Conservation (phyloP, 2,329 filamentous ascomycete species). For the Colletotrichum echinochloae region DNA sequence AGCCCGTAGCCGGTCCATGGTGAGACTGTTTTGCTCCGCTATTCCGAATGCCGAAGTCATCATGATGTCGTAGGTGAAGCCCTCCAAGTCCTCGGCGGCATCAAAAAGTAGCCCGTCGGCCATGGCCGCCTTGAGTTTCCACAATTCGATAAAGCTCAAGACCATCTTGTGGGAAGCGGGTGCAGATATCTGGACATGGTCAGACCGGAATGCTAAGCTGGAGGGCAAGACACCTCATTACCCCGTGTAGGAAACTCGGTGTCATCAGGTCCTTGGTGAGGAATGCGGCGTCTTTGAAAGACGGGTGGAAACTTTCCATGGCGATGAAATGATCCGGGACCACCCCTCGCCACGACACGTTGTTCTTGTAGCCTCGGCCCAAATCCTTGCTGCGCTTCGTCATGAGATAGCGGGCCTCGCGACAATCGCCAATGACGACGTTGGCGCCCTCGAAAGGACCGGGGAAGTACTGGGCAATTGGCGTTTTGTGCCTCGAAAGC, state of each 20-base stretch:
- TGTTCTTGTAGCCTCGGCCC: neutral
- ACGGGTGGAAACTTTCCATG: slow-evolving; percentile 16
- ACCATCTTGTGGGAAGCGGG: neutral
- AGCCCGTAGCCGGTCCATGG: neutral
- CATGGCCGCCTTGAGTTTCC: neutral
- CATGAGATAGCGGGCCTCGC: slow-evolving; percentile 15
- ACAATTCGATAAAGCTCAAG: neutral
- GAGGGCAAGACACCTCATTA: neutral
- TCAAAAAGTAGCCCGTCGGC: neutral
- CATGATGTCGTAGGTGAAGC: slow-evolving; percentile 23
- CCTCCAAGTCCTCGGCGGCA: neutral
- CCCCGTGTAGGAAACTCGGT: slow-evolving; percentile 16
- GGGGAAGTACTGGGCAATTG: slow-evolving; percentile 9
- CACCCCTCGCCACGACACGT: slow-evolving; percentile 1
- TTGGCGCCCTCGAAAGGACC: neutral
- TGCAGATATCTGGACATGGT: neutral
- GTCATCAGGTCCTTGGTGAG: slow-evolving; percentile 25
- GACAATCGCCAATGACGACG: slow-evolving; percentile 12
- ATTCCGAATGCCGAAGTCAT: slow-evolving; percentile 2
- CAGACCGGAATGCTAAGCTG: neutral
- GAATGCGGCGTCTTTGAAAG: slow-evolving; percentile 17
- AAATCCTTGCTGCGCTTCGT: slow-evolving; percentile 19
- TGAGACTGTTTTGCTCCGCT: neutral
- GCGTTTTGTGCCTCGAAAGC: slow-evolving; percentile 4
- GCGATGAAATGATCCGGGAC: slow-evolving; percentile 11